A percentile compares a stretch with the other conserved stretches of the same genome.
Conservation (phyloP, 2,329 filamentous ascomycete species). For the Paramyrothecium sp. region DNA sequence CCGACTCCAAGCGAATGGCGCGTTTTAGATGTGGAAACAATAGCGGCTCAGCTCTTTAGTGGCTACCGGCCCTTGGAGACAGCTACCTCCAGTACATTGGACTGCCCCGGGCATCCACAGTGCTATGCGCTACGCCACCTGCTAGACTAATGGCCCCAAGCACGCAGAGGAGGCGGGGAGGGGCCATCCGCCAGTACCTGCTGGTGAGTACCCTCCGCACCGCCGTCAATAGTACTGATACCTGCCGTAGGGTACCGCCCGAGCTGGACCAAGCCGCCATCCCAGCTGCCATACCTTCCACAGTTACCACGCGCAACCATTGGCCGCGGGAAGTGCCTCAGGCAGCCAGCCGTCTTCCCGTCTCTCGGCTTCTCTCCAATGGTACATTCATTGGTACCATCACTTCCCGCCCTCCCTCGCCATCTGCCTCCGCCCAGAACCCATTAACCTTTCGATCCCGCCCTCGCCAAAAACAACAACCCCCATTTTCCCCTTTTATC, state of each 20-base stretch:
- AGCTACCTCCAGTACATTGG: background rate
- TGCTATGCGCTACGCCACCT: background rate
- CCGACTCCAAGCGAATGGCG: too few species aligned
- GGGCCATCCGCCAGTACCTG: too few species aligned
- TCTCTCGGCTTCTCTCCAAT: background rate
- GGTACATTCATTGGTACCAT: background rate
- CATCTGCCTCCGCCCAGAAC: background rate
- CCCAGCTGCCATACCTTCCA: too few species aligned
- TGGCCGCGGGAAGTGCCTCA: background rate
- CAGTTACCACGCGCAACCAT: too few species aligned
- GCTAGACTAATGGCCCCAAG: background rate
- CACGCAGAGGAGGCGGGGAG: too few species aligned
- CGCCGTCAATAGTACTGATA: too few species aligned
- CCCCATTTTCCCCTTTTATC: background rate
- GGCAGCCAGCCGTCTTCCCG: background rate
- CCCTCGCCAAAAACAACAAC: background rate
- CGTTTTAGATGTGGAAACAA: too few species aligned
- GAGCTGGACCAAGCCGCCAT: too few species aligned
- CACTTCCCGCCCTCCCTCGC: constrained; percentile 1
- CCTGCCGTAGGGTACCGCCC: too few species aligned
- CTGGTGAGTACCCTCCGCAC: too few species aligned
- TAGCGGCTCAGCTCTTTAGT: too few species aligned
- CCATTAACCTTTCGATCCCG: background rate
- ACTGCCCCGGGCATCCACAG: background rate
- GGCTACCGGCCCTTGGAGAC: too few species aligned